phyloP scores from a whole-genome alignment of 345 rosid genomes.

The Acer yangbiense region DNA sequence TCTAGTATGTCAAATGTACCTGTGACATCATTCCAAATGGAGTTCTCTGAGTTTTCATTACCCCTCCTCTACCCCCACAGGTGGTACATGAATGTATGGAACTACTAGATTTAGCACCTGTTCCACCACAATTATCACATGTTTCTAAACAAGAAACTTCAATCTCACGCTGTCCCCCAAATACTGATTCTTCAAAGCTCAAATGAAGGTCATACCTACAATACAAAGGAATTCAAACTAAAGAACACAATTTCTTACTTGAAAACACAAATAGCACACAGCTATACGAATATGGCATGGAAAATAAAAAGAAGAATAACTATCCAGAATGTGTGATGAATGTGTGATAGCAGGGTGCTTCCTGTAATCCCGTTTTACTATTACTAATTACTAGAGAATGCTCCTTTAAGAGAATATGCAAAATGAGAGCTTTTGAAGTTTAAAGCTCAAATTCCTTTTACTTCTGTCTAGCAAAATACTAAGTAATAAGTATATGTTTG shows the following conservation, averaged over 20 bases:
- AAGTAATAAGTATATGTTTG: background rate
- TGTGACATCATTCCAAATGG: constrained; percentile 91
- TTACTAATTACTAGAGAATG: background rate
- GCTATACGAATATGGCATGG: background rate
- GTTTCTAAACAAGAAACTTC: constrained; percentile 65
- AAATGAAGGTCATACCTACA: constrained; percentile 69
- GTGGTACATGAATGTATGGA: constrained; percentile 56
- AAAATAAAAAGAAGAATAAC: background rate
- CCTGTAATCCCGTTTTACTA: background rate
- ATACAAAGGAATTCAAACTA: constrained; percentile 10
- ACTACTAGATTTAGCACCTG: constrained; percentile 78
- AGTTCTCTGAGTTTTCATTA: constrained; percentile 70
- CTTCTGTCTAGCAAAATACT: background rate
- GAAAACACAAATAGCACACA: background rate
- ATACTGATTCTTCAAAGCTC: constrained; percentile 88
- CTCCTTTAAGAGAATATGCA: background rate
- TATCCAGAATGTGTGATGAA: background rate
- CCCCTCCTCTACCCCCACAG: constrained; percentile 87
- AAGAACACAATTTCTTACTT: background rate
- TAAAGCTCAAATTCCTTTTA: background rate
- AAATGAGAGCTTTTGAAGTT: background rate
- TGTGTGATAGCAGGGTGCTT: background rate
- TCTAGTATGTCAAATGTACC: constrained; percentile 42
- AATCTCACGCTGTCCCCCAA: constrained; percentile 70
- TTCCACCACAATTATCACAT: constrained; percentile 74